A percentile compares a stretch with the other conserved stretches of the same genome.
phyloP scores from a whole-genome alignment of 176 grass and related monocot species.

The Oryza coarctata region DNA sequence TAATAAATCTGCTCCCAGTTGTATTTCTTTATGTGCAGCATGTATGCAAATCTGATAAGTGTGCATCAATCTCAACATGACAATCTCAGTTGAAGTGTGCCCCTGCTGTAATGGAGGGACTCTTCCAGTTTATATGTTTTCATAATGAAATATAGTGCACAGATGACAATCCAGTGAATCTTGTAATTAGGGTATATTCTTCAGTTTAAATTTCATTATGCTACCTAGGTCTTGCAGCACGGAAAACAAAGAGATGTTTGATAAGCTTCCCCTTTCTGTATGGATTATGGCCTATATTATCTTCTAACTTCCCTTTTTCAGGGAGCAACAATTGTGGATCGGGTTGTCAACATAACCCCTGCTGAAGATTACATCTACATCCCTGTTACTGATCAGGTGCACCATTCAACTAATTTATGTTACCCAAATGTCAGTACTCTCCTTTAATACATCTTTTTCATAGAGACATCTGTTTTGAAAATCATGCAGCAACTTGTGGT shows the following conservation, averaged over 20 bases:
- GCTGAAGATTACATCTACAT: constrained; percentile 94
- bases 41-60: not conserved
- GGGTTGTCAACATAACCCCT: constrained; percentile 75
- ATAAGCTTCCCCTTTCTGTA: not conserved
- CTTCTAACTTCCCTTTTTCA: constrained; percentile 26
- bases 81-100: not conserved
- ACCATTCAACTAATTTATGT: constrained; percentile 22
- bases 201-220: not conserved
- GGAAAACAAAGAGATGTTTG: not conserved
- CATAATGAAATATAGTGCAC: not conserved
- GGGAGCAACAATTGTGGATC: constrained; percentile 95
- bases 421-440: constrained; percentile 9
- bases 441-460: constrained; percentile 5
- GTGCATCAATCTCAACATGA: constrained; percentile 5
- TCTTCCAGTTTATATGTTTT: constrained; percentile 8
- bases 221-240: not conserved
- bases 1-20: constrained; percentile 3
- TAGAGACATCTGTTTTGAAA: constrained; percentile 26
- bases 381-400: constrained; percentile 64
- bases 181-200: not conserved
- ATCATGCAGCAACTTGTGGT: constrained; percentile 60
- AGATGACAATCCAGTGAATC: not conserved
- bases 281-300: not conserved
- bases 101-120: not conserved
- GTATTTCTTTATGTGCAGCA: constrained; percentile 3